These are phyloP conservation scores for Ambrosia trifida DNA, from an alignment of 129 eudicot genomes.

Conservation along the genomic window DNA sequence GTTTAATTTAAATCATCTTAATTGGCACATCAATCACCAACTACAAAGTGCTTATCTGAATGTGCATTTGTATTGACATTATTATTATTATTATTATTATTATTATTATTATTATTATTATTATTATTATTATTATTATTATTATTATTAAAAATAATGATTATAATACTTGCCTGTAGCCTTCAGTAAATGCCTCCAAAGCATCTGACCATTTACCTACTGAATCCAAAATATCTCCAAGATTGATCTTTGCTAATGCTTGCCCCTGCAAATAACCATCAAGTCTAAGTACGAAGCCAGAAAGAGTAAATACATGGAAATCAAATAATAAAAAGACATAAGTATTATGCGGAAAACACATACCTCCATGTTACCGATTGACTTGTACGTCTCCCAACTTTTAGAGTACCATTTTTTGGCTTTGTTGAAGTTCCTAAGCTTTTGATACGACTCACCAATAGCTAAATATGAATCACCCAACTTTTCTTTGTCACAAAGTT, in stretches of 20 bases:
- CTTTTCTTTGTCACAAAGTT: conserved; percentile 88
- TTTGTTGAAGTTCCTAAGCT: conserved; percentile 66
- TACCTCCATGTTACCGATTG: conserved; percentile 91
- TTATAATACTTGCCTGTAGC: conserved; percentile 53
- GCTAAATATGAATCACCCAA: conserved; percentile 72
- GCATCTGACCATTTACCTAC: conserved; percentile 75
- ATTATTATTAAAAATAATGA: conserved; percentile 1
- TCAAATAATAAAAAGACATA: neutral
- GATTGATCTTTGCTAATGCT: conserved; percentile 82
- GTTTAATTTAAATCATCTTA: neutral
- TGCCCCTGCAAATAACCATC: conserved; percentile 72
- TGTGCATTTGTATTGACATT: neutral
- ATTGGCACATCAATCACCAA: neutral
- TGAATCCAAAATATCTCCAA: conserved; percentile 79
- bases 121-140: neutral
- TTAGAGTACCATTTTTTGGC: conserved; percentile 84
- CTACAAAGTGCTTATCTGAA: neutral
- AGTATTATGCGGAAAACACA: conserved; percentile 8
- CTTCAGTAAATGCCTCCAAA: conserved; percentile 75
- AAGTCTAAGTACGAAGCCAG: conserved; percentile 27
- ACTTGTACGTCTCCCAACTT: conserved; percentile 68
- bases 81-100: neutral
- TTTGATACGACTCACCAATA: conserved; percentile 88
- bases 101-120: neutral
- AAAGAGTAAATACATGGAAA: conserved; percentile 4